phyloP scores from a whole-genome alignment of 1,139 yeast species.

The Hansenula sp. region DNA sequence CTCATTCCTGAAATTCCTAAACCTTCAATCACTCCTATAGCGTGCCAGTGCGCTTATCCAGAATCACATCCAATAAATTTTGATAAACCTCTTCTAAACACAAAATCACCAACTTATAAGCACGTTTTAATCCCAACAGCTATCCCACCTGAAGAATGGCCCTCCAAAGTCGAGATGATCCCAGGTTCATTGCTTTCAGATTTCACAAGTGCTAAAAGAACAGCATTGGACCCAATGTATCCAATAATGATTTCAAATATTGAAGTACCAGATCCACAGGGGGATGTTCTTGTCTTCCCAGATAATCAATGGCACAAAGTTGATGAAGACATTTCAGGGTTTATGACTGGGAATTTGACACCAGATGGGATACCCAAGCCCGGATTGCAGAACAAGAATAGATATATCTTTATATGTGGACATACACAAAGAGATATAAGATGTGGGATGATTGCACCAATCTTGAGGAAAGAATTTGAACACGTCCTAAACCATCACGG shows the following conservation, averaged over 20 bases:
- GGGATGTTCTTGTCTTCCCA: slow-evolving; percentile 45
- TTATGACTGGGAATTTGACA: slow-evolving; percentile 39
- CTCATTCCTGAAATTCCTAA: slow-evolving; percentile 6
- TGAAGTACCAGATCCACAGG: slow-evolving; percentile 10
- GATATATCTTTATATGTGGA: slow-evolving; percentile 55
- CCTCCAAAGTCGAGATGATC: slow-evolving; percentile 49
- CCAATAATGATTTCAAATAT: slow-evolving; percentile 53
- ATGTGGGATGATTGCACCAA: slow-evolving; percentile 64
- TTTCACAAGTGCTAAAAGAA: slow-evolving; percentile 30
- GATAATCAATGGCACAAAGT: slow-evolving; percentile 43
- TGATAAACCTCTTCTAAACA: slow-evolving; percentile 36
- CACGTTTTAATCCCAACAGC: slow-evolving; percentile 52
- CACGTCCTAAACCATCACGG: slow-evolving; percentile 34
- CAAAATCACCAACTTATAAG: slow-evolving; percentile 50
- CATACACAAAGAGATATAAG: slow-evolving; percentile 60
- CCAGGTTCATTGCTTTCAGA: slow-evolving; percentile 40
- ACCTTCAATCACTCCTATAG: slow-evolving; percentile 29
- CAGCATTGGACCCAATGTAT: slow-evolving; percentile 35
- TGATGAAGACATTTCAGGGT: slow-evolving; percentile 29
- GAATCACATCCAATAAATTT: slow-evolving; percentile 38
- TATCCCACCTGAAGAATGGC: slow-evolving; percentile 39
- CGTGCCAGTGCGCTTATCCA: slow-evolving; percentile 48
- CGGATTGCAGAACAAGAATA: slow-evolving; percentile 11
- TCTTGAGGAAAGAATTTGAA: slow-evolving; percentile 47
- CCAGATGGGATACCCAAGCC: slow-evolving; percentile 25